phyloP scores from a whole-genome alignment of 2,329 filamentous ascomycete species.

The Exophiala spinifera region DNA sequence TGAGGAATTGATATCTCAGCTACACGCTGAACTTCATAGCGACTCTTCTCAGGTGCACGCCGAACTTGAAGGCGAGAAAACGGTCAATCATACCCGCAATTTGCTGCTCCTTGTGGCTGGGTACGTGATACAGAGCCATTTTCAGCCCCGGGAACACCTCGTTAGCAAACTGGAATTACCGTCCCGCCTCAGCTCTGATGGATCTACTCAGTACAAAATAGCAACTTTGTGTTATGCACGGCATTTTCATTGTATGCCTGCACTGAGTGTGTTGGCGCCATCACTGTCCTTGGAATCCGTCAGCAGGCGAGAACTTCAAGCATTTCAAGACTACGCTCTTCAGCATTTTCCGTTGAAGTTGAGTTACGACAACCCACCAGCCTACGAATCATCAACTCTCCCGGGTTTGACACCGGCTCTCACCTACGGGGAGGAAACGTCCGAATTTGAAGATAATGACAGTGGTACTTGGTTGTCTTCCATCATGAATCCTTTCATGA shows the following conservation, averaged over 20 bases:
- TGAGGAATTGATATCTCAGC: not conserved
- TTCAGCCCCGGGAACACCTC: not conserved
- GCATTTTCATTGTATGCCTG: not conserved
- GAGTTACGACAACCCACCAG: not conserved
- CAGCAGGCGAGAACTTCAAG: not conserved
- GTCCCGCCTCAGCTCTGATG: not conserved
- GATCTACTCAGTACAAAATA: not conserved
- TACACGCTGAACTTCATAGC: not conserved
- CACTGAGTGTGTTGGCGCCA: not conserved
- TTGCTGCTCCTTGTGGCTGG: not conserved
- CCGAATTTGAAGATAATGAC: not conserved
- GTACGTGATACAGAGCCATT: not conserved
- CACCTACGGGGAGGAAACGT: not conserved
- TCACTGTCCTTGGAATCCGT: not conserved
- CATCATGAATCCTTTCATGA: not conserved
- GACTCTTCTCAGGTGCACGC: not conserved
- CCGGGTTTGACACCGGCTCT: not conserved
- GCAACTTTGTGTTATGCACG: not conserved
- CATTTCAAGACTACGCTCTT: not conserved
- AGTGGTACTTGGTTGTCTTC: not conserved
- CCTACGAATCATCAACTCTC: not conserved
- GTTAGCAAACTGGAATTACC: not conserved
- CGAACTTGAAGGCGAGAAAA: not conserved
- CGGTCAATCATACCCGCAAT: not conserved
- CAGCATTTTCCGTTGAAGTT: not conserved